These are phyloP conservation scores for Calonectria naviculata DNA, from an alignment of 2,329 filamentous ascomycete genomes.

Conservation along the genomic window DNA sequence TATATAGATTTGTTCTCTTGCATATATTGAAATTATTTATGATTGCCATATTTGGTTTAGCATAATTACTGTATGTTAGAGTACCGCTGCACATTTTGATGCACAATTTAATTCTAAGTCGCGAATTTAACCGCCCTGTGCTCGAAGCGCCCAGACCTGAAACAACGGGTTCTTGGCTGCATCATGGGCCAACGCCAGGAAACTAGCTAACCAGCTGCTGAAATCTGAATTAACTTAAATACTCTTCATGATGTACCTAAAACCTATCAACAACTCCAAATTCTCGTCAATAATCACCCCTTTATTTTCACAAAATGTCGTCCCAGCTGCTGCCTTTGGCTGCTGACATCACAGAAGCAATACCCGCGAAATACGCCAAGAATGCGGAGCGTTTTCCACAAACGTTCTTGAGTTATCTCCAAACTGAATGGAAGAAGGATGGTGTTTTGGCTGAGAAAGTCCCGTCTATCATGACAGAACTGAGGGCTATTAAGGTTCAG, in stretches of 20 bases:
- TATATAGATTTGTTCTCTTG: no score
- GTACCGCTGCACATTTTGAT: no score
- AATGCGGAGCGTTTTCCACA: not conserved
- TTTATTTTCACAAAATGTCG: not conserved
- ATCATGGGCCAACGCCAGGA: not conserved
- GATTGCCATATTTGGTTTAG: no score
- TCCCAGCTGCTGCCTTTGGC: not conserved
- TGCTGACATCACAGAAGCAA: not conserved
- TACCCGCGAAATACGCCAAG: not conserved
- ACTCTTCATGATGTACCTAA: no score
- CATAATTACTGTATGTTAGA: no score
- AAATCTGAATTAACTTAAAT: not conserved
- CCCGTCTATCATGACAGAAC: not conserved
- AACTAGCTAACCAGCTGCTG: not conserved
- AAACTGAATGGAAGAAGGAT: not conserved
- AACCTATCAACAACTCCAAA: no score
- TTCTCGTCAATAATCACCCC: no score
- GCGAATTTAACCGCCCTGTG: no score
- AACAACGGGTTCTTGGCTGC: not conserved
- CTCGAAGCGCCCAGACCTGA: not conserved
- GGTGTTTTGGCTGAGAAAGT: not conserved
- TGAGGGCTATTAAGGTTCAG: not conserved
- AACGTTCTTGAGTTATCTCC: not conserved
- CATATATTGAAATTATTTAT: no score
- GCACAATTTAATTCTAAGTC: no score